Evolutionary conservation across 2,329 filamentous ascomycete genomes (phyloP), one percentile per base, ranked within the genome.

Genomic region (Aureobasidium melanogenum): DNA sequence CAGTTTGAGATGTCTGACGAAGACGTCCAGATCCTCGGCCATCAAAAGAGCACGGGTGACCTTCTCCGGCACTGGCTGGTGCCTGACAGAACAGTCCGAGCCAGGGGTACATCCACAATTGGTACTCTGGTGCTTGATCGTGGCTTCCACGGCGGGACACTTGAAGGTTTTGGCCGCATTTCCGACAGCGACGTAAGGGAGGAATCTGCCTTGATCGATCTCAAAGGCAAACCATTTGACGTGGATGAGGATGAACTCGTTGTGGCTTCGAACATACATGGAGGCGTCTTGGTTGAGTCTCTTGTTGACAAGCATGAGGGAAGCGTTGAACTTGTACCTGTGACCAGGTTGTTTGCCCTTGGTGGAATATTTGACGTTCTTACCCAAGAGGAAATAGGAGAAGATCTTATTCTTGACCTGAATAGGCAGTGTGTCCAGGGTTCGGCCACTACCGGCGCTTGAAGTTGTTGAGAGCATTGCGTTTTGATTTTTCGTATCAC

Each of bases 291-390:
- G 34, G 28, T 47, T 36, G 28, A 58, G 19, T 46, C 17, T 36
- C 54, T 58, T 58, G 41, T 47, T 58, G 54, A 58, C 54, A 46
- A 22, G 54, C 39, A 58, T 46, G 39, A 47, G 24, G 28, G 54
- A 39, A n/a, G 26, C 47, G 41, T 58, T n/a, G 30, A 58, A 46
- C 30, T 47, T 46, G 41, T 58, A 58, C 10, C 26, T 58, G 41
- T 46, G 43, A 19, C 54, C 43, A 28, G 54, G 54, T 17, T 47
- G 5, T 26, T 34, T 46, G 39, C 54, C 54, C 22, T 34, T 46
- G 41, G 38, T 47, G 10, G 54, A 47, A n/a, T 58, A 46, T 47
- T 47, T 47, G 43, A 58, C 41, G n/a, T 58, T 58, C 39, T 46
- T 41, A 12, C 41, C 30, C 39, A 58, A 41, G 28, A 47, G 54